Conservation (phyloP, 2,329 filamentous ascomycete genomes). For the Epichloe bromicola region DNA sequence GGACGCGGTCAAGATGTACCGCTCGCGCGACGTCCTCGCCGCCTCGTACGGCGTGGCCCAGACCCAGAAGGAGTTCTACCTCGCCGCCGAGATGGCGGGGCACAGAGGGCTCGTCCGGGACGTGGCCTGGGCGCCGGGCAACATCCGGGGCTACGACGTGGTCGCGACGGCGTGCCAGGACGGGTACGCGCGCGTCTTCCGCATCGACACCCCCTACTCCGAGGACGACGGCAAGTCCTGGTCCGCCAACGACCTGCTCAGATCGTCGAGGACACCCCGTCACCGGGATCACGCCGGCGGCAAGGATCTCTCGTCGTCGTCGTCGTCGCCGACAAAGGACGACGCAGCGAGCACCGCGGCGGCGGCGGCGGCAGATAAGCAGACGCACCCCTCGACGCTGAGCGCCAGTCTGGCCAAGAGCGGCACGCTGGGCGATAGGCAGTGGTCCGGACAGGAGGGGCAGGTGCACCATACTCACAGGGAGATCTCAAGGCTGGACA, state of each 20-base stretch:
- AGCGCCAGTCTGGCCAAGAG: constrained; percentile 41
- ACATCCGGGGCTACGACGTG: constrained; percentile 78
- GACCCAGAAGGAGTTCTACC: constrained; percentile 69
- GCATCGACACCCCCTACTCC: constrained; percentile 50
- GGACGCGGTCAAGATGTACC: constrained; percentile 70
- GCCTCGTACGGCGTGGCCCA: constrained; percentile 36
- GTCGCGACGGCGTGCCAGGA: constrained; percentile 90
- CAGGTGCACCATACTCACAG: constrained; percentile 50
- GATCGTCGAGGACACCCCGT: constrained; percentile 4
- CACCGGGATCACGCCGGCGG: background rate
- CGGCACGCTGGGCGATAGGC: constrained; percentile 31
- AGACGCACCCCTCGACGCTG: constrained; percentile 31
- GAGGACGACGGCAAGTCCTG: constrained; percentile 36
- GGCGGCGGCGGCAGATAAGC: constrained; percentile 14
- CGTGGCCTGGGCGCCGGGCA: constrained; percentile 84
- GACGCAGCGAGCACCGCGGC: constrained; percentile 9
- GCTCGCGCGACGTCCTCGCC: constrained; percentile 51
- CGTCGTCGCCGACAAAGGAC: constrained; percentile 17
- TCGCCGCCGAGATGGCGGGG: constrained; percentile 61
- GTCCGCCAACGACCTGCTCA: constrained; percentile 33
- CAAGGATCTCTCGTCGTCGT: constrained; percentile 1
- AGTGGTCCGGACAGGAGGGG: constrained; percentile 45
- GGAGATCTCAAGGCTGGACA: constrained; percentile 54
- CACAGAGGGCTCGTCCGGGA: constrained; percentile 73
- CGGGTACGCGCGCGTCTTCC: constrained; percentile 78